Evolutionary conservation across 2,329 filamentous ascomycete species (phyloP).

Genomic region (Talaromyces sp.): DNA sequence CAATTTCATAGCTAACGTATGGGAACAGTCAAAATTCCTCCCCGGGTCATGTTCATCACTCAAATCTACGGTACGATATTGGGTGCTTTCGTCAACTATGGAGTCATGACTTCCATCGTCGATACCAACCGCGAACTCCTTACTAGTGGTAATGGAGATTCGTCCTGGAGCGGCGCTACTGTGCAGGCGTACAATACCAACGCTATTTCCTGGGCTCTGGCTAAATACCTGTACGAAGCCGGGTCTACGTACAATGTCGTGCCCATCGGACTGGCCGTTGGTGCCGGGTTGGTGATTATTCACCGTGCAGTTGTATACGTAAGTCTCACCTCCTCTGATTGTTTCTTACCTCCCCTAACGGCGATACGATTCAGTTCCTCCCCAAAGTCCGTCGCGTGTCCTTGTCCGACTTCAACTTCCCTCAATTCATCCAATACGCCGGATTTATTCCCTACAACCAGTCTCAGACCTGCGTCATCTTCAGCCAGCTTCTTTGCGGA

Average conservation of each 20-base stretch:
- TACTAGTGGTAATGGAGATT: conserved; percentile 6
- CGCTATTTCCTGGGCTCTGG: conserved; percentile 9
- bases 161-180: conserved; percentile 11
- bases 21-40: conserved; percentile 10
- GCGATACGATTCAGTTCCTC: conserved; percentile 31
- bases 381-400: conserved; percentile 42
- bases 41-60: conserved; percentile 11
- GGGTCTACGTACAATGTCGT: conserved; percentile 9
- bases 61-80: conserved; percentile 10
- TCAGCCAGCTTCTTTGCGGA: conserved; percentile 39
- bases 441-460: conserved; percentile 52
- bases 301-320: conserved; percentile 8
- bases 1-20: not conserved
- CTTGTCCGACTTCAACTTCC: conserved; percentile 44
- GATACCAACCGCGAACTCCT: conserved; percentile 4
- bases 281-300: conserved; percentile 2
- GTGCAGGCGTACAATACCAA: conserved; percentile 11
- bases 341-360: not conserved
- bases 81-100: conserved; percentile 10
- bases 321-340: not conserved
- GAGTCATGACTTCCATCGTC: conserved; percentile 10
- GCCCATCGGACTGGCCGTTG: conserved; percentile 9
- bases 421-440: conserved; percentile 51
- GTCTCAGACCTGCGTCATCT: conserved; percentile 51
- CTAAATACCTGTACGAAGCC: conserved; percentile 11